Evolutionary conservation across 1,284 basidiomycete genomes (phyloP), one percentile per base, ranked within the genome.

Genomic region (Peniophora sp.): DNA sequence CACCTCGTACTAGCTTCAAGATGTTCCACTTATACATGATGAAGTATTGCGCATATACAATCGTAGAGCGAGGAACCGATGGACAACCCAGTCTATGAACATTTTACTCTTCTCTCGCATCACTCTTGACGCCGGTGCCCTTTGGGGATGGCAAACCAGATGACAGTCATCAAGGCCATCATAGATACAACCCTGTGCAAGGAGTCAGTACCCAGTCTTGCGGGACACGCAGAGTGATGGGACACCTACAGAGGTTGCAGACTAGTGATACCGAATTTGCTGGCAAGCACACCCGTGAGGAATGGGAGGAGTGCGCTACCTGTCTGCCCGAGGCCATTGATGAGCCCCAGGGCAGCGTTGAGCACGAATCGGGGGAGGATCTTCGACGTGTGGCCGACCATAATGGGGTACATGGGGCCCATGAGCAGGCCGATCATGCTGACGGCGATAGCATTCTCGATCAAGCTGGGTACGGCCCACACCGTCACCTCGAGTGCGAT

Each of bases 221-320:
- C 9, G n/a, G 15, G 24, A n/a, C 37, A 23, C 12, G 17, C 27
- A 44, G 42, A 50, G 5, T 12, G 23, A 24, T 9, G 43, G 9
- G 35, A 22, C 47, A 18, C 35, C 47, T 20, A 47, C 24, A 24
- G 22, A 8, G 80, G 81, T 55, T 81, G 80, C 52, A 83, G 60
- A 55, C 69, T 75, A 47, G 66, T 64, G 49, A 83, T 82, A 0
- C 81, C 81, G 52, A 74, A 75, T 56, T 70, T 77, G 9, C 67
- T 65, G 3, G 80, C 73, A 37, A 83, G 66, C 0, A 75, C 69
- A 10, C 81, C 81, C 0, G 81, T 81, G 50, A 81, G 64, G 60
- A 87, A 85, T 0, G 85, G 84, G 44, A 88, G 63, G 3, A 83
- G 63, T 0, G 85, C 84, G 45, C 76, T 78, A 10, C 85, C 85